Conservation (phyloP, 2,329 filamentous ascomycete genomes). For the Coniosporium tulheliwenetii region DNA sequence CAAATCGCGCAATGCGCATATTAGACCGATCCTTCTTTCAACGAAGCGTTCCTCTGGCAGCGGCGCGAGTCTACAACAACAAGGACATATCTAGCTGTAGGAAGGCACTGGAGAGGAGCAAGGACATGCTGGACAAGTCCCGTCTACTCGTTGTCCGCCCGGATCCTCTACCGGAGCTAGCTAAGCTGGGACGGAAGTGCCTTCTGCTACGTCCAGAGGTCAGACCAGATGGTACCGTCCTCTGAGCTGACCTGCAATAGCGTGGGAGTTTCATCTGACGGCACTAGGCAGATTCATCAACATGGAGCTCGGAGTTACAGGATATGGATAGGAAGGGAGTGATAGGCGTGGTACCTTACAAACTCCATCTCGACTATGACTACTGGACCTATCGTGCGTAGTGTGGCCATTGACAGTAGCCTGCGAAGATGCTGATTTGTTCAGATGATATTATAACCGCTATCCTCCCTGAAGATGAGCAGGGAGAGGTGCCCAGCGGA, state of each 20-base stretch:
- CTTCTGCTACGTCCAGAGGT: slow-evolving; percentile 29
- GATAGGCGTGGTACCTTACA: slow-evolving; percentile 58
- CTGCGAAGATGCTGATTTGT: slow-evolving; percentile 1
- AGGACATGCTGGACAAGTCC: slow-evolving; percentile 50
- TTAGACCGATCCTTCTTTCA: slow-evolving; percentile 76
- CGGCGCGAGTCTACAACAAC: slow-evolving; percentile 60
- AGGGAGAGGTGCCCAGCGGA: slow-evolving; percentile 68
- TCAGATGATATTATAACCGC: slow-evolving; percentile 68
- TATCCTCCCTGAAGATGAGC: slow-evolving; percentile 62
- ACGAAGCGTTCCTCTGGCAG: slow-evolving; percentile 59
- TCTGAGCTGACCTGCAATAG: background rate
- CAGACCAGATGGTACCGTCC: slow-evolving; percentile 15
- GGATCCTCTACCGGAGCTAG: slow-evolving; percentile 46
- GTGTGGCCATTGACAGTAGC: slow-evolving; percentile 1
- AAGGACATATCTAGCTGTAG: slow-evolving; percentile 61
- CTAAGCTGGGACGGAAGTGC: slow-evolving; percentile 28
- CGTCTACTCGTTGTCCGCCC: slow-evolving; percentile 46
- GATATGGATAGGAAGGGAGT: slow-evolving; percentile 54
- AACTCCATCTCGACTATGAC: slow-evolving; percentile 63
- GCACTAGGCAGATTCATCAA: slow-evolving; percentile 43
- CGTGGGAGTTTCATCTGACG: slow-evolving; percentile 10
- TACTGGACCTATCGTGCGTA: slow-evolving; percentile 67
- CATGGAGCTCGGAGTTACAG: slow-evolving; percentile 58
- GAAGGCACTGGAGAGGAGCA: slow-evolving; percentile 46
- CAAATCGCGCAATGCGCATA: slow-evolving; percentile 62